Conservation (phyloP, 2,329 filamentous ascomycete species). For the Huntiella moniliformis region DNA sequence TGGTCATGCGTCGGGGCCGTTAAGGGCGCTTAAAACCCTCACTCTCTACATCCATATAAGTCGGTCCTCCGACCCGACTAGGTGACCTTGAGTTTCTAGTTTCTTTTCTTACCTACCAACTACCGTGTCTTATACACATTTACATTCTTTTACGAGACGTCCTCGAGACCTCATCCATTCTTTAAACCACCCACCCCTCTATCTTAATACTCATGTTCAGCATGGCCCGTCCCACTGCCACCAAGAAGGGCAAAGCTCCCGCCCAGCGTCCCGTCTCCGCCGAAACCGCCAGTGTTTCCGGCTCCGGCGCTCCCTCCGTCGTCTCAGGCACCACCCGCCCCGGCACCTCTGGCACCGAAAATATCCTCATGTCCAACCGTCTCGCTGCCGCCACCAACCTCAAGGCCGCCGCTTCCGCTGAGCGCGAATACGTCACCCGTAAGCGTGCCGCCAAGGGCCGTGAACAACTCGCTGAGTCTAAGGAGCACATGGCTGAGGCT, state of each 20-base stretch:
- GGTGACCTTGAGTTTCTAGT: too few relatives aligned
- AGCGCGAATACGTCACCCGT: constrained; percentile 23
- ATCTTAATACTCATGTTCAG: constrained; percentile 6
- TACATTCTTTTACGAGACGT: neutral
- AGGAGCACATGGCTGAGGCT: constrained; percentile 21
- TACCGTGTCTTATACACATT: neutral
- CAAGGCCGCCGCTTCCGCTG: constrained; percentile 22
- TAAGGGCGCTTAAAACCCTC: too few relatives aligned
- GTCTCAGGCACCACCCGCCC: constrained; percentile 16
- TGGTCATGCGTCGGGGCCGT: neutral
- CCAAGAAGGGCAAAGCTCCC: neutral
- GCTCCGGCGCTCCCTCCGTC: neutral
- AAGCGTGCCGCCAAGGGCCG: constrained; percentile 24
- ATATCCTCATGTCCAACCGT: constrained; percentile 22
- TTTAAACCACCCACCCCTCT: neutral
- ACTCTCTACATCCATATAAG: too few relatives aligned
- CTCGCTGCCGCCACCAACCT: constrained; percentile 22
- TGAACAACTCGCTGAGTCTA: constrained; percentile 21
- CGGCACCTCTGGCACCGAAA: constrained; percentile 26
- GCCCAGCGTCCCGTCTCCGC: neutral
- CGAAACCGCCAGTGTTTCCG: neutral
- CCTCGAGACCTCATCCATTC: constrained; percentile 1
- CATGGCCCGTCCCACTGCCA: constrained; percentile 6
- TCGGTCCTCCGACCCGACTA: too few relatives aligned
- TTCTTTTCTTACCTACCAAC: too few relatives aligned